A percentile compares a stretch with the other conserved stretches of the same genome.
Conservation (phyloP, 257 asterid species). For the Nemophila menziesii region DNA sequence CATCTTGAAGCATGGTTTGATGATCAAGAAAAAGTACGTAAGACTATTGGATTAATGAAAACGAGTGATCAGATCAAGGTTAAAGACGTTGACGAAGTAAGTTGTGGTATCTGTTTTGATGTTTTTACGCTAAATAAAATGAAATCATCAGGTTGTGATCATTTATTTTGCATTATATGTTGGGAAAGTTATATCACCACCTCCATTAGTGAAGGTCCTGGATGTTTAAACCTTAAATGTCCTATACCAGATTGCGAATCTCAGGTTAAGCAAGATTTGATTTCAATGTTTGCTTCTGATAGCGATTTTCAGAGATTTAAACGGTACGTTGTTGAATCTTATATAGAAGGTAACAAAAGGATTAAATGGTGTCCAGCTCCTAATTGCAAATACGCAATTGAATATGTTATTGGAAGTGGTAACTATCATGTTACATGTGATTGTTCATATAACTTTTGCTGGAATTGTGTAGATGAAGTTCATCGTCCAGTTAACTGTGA, state of each 20-base stretch:
- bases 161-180: slow-evolving; percentile 22
- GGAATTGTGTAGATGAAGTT: slow-evolving; percentile 27
- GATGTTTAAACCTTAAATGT: slow-evolving; percentile 24
- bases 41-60: slow-evolving; percentile 11
- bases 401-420: slow-evolving; percentile 4
- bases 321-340: slow-evolving; percentile 14
- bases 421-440: slow-evolving; percentile 20
- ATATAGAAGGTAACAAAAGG: slow-evolving; percentile 10
- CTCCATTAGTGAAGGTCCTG: slow-evolving; percentile 24
- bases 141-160: slow-evolving; percentile 15
- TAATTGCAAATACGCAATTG: slow-evolving; percentile 24
- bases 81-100: slow-evolving; percentile 2
- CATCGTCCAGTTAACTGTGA: slow-evolving; percentile 33
- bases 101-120: slow-evolving; percentile 21
- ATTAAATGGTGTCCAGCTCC: slow-evolving; percentile 34
- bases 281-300: slow-evolving; percentile 1
- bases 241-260: slow-evolving; percentile 21
- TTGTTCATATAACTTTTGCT: slow-evolving; percentile 23
- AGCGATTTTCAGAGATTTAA: slow-evolving; percentile 9
- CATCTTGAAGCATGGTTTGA: slow-evolving; percentile 38
- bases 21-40: slow-evolving; percentile 15
- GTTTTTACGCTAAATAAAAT: background rate
- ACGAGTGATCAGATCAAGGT: background rate
- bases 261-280: slow-evolving; percentile 9
- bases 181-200: slow-evolving; percentile 16